These are phyloP conservation scores for Phaeosphaeriaceae sp. DNA, from an alignment of 2,329 filamentous ascomycete genomes.

Conservation along the genomic window DNA sequence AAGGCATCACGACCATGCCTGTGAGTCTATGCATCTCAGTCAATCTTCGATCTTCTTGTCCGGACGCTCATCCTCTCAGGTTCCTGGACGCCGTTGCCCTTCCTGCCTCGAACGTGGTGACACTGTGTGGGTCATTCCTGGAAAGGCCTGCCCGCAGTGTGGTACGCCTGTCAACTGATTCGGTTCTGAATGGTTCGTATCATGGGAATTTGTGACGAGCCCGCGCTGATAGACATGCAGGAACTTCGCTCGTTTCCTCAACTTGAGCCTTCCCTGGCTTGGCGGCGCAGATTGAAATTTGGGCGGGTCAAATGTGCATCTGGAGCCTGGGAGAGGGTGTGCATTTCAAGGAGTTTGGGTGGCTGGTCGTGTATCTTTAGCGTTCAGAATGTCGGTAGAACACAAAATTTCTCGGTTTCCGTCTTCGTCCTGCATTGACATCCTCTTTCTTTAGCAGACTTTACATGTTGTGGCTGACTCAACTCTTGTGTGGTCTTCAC, in stretches of 20 bases:
- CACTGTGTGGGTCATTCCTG: slow-evolving; percentile 50
- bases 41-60: slow-evolving; percentile 4
- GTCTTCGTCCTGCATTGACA: neutral
- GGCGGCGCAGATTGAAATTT: slow-evolving; percentile 2
- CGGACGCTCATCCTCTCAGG: slow-evolving; percentile 26
- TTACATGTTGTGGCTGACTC: neutral
- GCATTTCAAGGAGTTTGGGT: slow-evolving; percentile 25
- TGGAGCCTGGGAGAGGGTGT: slow-evolving; percentile 23
- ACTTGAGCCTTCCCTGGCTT: slow-evolving; percentile 7
- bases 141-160: slow-evolving; percentile 49
- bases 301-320: slow-evolving; percentile 7
- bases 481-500: neutral
- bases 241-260: neutral
- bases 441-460: neutral
- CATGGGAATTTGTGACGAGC: neutral
- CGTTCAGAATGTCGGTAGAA: neutral
- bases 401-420: neutral
- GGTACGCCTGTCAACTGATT: slow-evolving; percentile 49
- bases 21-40: slow-evolving; percentile 24
- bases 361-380: neutral
- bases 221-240: slow-evolving; percentile 8
- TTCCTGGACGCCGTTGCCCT: slow-evolving; percentile 49
- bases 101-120: slow-evolving; percentile 49
- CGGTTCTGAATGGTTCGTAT: slow-evolving; percentile 7
- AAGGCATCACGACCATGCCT: slow-evolving; percentile 44